A percentile compares a stretch with the other conserved stretches of the same genome.
phyloP scores from a whole-genome alignment of 164 flowering plant species.

The Brasenia schreberi region DNA sequence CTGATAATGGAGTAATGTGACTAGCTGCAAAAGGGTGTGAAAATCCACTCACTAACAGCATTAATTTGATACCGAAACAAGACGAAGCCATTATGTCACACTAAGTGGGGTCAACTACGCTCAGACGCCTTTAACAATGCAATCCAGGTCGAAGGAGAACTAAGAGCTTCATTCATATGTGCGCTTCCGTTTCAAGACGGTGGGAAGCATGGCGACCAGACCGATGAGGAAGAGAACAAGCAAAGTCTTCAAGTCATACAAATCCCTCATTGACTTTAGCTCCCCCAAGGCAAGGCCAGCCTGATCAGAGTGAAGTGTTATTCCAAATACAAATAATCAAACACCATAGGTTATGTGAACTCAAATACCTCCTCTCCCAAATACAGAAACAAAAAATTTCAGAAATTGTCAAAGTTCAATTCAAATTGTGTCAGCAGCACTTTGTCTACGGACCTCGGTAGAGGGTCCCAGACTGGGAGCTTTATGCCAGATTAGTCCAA shows the following conservation, averaged over 20 bases:
- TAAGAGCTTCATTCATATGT: conserved; percentile 42
- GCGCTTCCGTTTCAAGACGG: conserved; percentile 59
- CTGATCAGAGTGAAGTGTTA: conserved; percentile 19
- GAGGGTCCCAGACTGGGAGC: too few species aligned
- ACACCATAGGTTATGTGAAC: not conserved
- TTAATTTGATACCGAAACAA: too few species aligned
- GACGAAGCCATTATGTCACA: too few species aligned
- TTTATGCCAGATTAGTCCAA: too few species aligned
- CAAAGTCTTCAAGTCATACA: conserved; percentile 76
- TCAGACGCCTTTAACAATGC: too few species aligned
- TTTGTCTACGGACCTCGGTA: too few species aligned
- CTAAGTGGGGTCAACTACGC: too few species aligned
- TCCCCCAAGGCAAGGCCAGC: conserved; percentile 95
- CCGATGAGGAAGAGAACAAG: conserved; percentile 76
- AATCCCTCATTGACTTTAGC: conserved; percentile 73
- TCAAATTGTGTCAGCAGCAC: not conserved
- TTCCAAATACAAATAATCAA: not conserved
- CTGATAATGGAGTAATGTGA: too few species aligned
- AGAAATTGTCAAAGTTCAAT: not conserved
- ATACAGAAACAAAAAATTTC: not conserved
- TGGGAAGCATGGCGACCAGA: conserved; percentile 45
- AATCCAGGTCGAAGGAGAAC: not conserved
- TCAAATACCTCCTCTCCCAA: not conserved
- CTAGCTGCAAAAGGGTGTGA: too few species aligned
- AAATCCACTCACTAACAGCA: too few species aligned